phyloP scores from a whole-genome alignment of 805 yeast genomes.

The Saturnispora besseyi region DNA sequence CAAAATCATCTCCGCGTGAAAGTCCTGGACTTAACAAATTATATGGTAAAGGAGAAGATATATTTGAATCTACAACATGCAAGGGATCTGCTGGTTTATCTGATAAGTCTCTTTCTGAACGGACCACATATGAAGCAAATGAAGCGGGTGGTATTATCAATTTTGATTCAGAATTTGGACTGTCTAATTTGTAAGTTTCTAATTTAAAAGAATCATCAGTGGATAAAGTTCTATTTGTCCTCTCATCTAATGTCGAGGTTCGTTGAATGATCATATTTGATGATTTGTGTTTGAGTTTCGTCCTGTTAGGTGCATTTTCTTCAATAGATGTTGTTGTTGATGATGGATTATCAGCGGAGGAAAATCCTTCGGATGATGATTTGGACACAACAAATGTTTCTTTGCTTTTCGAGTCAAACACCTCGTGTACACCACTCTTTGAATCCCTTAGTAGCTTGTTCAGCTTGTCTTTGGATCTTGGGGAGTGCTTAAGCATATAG shows the following conservation, averaged over 20 bases:
- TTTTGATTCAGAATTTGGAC: neutral
- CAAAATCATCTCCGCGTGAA: neutral
- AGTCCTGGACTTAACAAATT: neutral
- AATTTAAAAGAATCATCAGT: neutral
- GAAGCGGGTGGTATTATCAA: neutral
- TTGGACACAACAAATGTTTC: constrained; percentile 5
- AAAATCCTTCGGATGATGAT: constrained; percentile 13
- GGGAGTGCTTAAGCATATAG: constrained; percentile 2
- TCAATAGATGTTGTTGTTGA: constrained; percentile 6
- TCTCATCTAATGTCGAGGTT: neutral
- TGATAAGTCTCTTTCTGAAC: neutral
- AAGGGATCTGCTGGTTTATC: neutral
- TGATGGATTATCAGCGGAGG: constrained; percentile 8
- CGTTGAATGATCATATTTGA: neutral
- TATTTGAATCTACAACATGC: neutral
- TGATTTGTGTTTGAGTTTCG: neutral
- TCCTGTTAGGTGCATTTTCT: neutral
- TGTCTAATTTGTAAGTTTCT: constrained; percentile 2
- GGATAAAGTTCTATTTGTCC: neutral
- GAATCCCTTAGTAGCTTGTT: neutral
- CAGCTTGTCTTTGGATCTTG: neutral
- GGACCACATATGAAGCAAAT: neutral
- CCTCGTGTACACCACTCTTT: neutral
- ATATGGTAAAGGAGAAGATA: neutral
- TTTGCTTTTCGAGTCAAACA: neutral